Evolutionary conservation across 75 land plant species (phyloP), one percentile per base, ranked within the genome.

Genomic region (Pinus albicaulis): DNA sequence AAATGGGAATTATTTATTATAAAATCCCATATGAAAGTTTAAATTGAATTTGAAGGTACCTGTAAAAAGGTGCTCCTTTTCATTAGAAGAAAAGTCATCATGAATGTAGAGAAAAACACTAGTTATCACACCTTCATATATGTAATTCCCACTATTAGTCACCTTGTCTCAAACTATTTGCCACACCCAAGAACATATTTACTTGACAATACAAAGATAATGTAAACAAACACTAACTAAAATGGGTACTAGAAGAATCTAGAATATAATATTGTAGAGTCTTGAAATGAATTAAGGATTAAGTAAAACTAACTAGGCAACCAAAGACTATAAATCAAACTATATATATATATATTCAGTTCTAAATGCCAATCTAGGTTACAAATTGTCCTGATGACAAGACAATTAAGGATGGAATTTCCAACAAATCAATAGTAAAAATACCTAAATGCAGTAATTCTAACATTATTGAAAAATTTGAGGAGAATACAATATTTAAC

Each of bases 101-200:
- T 83, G 84, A 28, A 91, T 91, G 70, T 91, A 91, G 12, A 91
- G 80, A 71, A 91, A 85, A 0, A 91, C 93, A 19, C 93, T 89
- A 28, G 93, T 88, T 58, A 91, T 92, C 34, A 91, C 97, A 52
- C 97, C 97, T 94, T 80, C 60, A 83, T 57, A n/a, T 19, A n/a
- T 62, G 4, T 64, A 4, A 64, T 34, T 64, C 16, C 5, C 28
- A 1, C n/a, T n/a, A n/a, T n/a, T n/a, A n/a, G n/a, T n/a, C n/a
- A n/a, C n/a, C n/a, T n/a, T n/a, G n/a, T n/a, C 38, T 38, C 0
- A 16, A 19, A 2, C 4, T 15, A 8, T 6, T 28, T 19, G 31
- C 31, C 4, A 15, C 26, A 1, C 16, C 68, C 31, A n/a, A n/a
- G n/a, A n/a, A n/a, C n/a, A n/a, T n/a, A n/a, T n/a, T n/a, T n/a